Base-by-base conservation (phyloP, 306 rosid species). In the Quercus robur region DNA sequence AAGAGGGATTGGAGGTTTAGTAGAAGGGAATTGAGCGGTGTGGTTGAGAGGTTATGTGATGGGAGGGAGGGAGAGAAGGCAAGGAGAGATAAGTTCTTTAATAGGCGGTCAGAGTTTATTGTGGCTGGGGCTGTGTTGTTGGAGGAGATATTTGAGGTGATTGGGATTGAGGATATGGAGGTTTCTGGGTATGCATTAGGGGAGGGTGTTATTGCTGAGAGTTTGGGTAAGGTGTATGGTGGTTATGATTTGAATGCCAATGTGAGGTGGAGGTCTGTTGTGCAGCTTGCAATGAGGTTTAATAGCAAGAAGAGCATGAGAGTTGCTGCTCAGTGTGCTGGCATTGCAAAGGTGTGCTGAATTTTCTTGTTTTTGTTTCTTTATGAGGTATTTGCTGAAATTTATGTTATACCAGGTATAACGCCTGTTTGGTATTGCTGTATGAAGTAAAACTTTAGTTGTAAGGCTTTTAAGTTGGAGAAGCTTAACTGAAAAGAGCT, bases 91-190 rank as follows among this genome's bases (percentile, higher is more conserved):
- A 7, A 18, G 49, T 56, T 82, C 35, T 86, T 82, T 18, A 41
- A 64, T 58, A 73, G 84, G 72, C 78, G 80, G 57, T 76, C 82
- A 0, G 86, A 82, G 77, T 86, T 86, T 70, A 80, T 82, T 6
- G 75, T 79, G 35, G 84, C 84, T 1, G 84, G 89, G 76, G 80
- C 84, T 7, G 80, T 86, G 70, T 51, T 82, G 15, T 66, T 86
- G 80, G 78, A 86, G 57, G 82, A 82, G 82, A 86, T 82, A 68
- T 82, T 82, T 57, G 82, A 73, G 70, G 76, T 76, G 28, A 75
- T 86, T 75, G 82, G 80, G 7, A 72, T 86, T 73, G 72, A 73
- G 84, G 75, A 76, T 44, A 80, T 86, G 89, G 78, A 80, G 72
- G 82, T 82, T 58, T 82, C 84, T 66, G 80, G 84, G 49, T 80